A percentile compares a stretch with the other conserved stretches of the same genome.
phyloP scores from a whole-genome alignment of 2,329 filamentous ascomycete genomes.

The Fusarium sp. region DNA sequence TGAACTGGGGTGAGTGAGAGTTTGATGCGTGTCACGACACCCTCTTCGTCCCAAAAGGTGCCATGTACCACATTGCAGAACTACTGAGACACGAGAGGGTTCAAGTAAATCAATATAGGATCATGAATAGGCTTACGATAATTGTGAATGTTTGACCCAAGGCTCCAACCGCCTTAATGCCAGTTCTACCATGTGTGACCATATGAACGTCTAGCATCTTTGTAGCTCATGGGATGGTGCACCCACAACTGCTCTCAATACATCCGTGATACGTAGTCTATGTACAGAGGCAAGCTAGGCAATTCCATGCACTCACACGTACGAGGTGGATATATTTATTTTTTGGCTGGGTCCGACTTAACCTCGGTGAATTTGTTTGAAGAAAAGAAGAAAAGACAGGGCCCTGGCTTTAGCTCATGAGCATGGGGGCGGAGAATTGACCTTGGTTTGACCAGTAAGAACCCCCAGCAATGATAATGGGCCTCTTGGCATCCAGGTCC shows the following conservation, averaged over 20 bases:
- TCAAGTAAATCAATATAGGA: conserved; percentile 30
- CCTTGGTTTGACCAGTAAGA: conserved; percentile 18
- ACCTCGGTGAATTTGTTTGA: conserved; percentile 46
- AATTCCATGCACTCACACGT: neutral
- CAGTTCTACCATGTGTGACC: conserved; percentile 12
- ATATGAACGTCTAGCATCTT: conserved; percentile 16
- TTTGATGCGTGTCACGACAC: conserved; percentile 27
- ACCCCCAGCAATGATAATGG: conserved; percentile 33
- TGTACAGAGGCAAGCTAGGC: neutral
- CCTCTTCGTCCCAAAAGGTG: conserved; percentile 5
- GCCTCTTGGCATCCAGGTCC: conserved; percentile 32
- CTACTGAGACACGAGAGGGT: conserved; percentile 11
- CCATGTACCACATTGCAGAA: conserved; percentile 2
- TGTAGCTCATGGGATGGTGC: conserved; percentile 3
- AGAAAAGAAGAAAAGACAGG: conserved; percentile 35
- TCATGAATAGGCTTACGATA: conserved; percentile 34
- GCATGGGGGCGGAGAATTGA: conserved; percentile 33
- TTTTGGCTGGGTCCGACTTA: conserved; percentile 23
- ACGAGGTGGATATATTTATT: conserved; percentile 1
- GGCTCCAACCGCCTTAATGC: conserved; percentile 20
- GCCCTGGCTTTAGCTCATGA: conserved; percentile 19
- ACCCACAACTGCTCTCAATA: neutral
- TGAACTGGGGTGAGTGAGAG: conserved; percentile 7
- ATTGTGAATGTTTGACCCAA: conserved; percentile 22
- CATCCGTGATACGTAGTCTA: neutral